Evolutionary conservation across 371 early-diverging fungal species (phyloP).

Genomic region (Gilbertella persicaria): DNA sequence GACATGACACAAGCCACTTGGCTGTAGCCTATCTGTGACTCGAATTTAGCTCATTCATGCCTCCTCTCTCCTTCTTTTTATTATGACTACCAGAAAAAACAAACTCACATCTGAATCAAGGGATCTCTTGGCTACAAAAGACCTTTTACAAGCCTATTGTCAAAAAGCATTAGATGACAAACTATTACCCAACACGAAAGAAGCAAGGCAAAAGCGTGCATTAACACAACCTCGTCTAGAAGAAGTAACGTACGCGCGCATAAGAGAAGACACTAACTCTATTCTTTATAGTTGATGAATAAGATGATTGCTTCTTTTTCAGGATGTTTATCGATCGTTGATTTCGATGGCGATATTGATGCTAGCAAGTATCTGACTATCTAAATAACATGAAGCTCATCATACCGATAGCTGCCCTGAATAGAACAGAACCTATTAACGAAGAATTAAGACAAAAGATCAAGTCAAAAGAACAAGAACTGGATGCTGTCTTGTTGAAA

Average conservation of each 20-base stretch:
- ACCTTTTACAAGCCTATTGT: neutral
- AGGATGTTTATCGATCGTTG: neutral
- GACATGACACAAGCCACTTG: constrained; percentile 4
- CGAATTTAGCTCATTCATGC: constrained; percentile 3
- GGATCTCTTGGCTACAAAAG: neutral
- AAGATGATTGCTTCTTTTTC: neutral
- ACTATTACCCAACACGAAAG: neutral
- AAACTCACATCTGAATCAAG: neutral
- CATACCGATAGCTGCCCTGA: neutral
- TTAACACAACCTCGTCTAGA: neutral
- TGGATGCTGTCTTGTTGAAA: neutral
- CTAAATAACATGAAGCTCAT: no score
- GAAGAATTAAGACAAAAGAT: neutral
- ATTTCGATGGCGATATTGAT: neutral
- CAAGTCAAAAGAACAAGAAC: neutral
- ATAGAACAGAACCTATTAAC: neutral
- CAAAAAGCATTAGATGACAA: neutral
- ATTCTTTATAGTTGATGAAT: neutral
- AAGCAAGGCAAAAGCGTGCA: neutral
- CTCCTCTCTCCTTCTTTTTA: neutral
- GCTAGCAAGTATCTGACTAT: no score
- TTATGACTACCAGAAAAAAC: neutral
- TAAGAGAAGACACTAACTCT: neutral
- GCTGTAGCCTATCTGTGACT: neutral
- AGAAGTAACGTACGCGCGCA: no score